Evolutionary conservation across 225 moss, liverwort and hornwort species (phyloP), one percentile per base, ranked within the genome.

Genomic region (Marchantia paleacea): DNA sequence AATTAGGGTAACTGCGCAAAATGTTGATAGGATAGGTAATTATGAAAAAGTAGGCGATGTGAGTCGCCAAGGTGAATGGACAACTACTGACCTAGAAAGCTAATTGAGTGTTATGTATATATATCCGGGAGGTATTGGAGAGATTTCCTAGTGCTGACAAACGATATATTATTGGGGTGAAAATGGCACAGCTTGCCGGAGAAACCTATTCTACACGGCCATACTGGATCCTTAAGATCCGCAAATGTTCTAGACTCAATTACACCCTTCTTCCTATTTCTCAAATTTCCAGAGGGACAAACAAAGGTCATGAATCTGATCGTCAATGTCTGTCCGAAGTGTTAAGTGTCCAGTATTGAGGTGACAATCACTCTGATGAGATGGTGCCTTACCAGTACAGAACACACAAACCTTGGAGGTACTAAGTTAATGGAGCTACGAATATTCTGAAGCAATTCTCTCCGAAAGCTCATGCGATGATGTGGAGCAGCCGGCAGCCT

Each of bases 391-490:
- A 60, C 20, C 39, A 31, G 57, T 25, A 54, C 26, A 75, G 31
- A 76, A 20, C 55, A 76, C 55, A 55, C 11, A 53, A 12, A 74
- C 26, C 54, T 14, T 54, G 54, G 28, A 54, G 55, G 74, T 30
- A 55, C 14, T 29, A 74, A 54, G 55, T 25, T 74, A 52, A n/a
- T 6, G 5, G 29, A 13, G 5, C 22, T 39, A 60, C 6, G 30
- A 54, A 19, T 39, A 4, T 76, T 6, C 13, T 60, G 75, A 60
- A 74, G 39, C 60, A 15, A 20, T 54, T 76, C 13, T 61, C 60
- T 51, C 75, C 58, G 75, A 76, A 26, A 47, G 75, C 20, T 61
- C 75, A 76, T 22, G 74, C 74, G 13, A 55, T 6, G 28, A 55
- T 55, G 55, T 52, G 73, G 53, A 61, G 31, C 75, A n/a, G 20